Evolutionary conservation across 2,329 filamentous ascomycete genomes (phyloP), one percentile per base, ranked within the genome.

Genomic region (Pseudohalonectria lignicola): DNA sequence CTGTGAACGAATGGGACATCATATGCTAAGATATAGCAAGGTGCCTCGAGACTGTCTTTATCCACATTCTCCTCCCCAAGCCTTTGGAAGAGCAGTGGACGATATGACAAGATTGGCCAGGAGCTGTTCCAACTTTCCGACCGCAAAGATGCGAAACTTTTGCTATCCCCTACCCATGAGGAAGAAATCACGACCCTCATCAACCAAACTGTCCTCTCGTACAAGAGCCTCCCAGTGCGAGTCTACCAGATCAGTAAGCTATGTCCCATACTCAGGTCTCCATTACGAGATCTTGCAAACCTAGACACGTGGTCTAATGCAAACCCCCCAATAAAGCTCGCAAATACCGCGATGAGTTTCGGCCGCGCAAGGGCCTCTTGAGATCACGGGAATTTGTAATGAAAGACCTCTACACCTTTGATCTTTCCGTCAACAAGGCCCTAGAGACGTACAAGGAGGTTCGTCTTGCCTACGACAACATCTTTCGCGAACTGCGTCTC

Each of bases 341-440:
- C 34, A 98, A 98, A 59, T 98, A 96, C 53, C 78, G 92, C 35
- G 92, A 98, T 61, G 92, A 98, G 60, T 74, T 82, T 40, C 74
- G 92, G 19, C 92, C 92, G 16, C 76, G 92, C 23, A 85, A 94
- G 49, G 92, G 92, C 11, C 67, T 98, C 2, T 66, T 98, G 8
- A 79, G 92, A 9, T 83, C 86, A 1, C 79, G 87, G 43, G 92
- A 98, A 53, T 98, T 98, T 51, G 63, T 86, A 48, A 98, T 98
- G 92, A 98, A 98, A 59, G 92, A 98, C 57, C 71, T 98, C 1
- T 98, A 98, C 56, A 95, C 88, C 0, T 98, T 98, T 53, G 92
- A 98, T 53, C 63, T 70, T 26, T 80, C 71, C 4, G 55, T 67
- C 1, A 61, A 73, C 19, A 63, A 74, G n/a, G 90, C 90, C 2